Base-by-base conservation (phyloP, 768 basidiomycete genomes). In the Hericium alpestre region DNA sequence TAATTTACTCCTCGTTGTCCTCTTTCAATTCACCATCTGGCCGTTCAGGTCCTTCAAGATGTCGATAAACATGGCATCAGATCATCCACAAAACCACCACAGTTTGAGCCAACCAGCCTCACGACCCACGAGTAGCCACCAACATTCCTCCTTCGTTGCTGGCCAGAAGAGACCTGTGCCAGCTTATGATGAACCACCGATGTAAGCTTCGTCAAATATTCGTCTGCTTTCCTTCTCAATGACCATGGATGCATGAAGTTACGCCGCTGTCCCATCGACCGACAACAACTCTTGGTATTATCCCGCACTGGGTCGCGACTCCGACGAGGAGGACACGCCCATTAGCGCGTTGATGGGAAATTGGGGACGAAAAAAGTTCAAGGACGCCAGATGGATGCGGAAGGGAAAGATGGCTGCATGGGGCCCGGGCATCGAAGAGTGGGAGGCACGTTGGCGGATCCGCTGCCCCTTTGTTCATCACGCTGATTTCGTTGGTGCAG, bases 211-310 rank as follows among this genome's bases (percentile, higher is more conserved):
- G 54, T 12, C 43, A 41, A 18, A 16, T 13, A n/a, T n/a, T 16
- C 32, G 32, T 5, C 51, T n/a, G n/a, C 15, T 15, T 25, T 48
- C 40, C 4, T n/a, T 8, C 1, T 27, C 4, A 6, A 25, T 6
- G 32, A 32, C 32, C n/a, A 32, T 32, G 32, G 32, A 10, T 32
- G 32, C 32, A 7, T 6, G 32, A 32, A 25, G n/a, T 40, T 38
- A 37, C 55, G 60, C 40, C 54, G 54, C 38, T 54, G 60, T 56
- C 6, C 73, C 73, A 11, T 72, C 71, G 58, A 83, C 82, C 61
- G 90, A 92, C 70, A 80, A 78, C 58, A 86, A 88, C 64, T 76
- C 80, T 20, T 92, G 87, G 86, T 91, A 89, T 66, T 91, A 89
- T 65, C 90, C 90, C 2, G 82, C 85, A n/a, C 81, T 84, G 64